Conservation (phyloP, 2,329 filamentous ascomycete species). For the Tolypocladium tundrense region DNA sequence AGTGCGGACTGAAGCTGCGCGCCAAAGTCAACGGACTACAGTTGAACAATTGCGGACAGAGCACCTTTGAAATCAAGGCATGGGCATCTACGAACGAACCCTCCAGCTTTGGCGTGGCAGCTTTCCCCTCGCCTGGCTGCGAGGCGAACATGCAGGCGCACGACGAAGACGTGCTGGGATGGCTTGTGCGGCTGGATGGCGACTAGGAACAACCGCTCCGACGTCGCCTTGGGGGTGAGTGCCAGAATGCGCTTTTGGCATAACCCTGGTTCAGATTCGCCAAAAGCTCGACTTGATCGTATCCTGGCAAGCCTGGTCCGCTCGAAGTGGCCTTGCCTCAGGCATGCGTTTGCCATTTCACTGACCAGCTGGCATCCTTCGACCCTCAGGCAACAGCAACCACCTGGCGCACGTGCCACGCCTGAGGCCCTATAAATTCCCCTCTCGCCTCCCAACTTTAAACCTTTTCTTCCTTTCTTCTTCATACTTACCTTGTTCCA, state of each 20-base stretch:
- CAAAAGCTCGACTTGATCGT: not conserved
- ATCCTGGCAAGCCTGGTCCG: not conserved
- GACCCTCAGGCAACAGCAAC: slow-evolving; percentile 6
- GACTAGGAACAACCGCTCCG: not conserved
- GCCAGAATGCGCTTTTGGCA: not conserved
- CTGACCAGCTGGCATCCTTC: not conserved
- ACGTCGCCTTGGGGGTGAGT: not conserved
- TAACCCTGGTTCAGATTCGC: not conserved
- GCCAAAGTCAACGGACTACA: not conserved
- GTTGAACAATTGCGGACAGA: not conserved
- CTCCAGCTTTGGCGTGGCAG: not conserved
- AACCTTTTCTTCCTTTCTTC: slow-evolving; percentile 20
- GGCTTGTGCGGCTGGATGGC: not conserved
- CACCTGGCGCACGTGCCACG: slow-evolving; percentile 12
- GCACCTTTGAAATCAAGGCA: not conserved
- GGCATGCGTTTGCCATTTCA: not conserved
- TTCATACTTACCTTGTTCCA: slow-evolving; percentile 43
- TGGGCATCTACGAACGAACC: not conserved
- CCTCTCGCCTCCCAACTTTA: slow-evolving; percentile 4
- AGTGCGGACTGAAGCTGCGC: not conserved
- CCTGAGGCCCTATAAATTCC: slow-evolving; percentile 10
- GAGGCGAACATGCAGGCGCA: not conserved
- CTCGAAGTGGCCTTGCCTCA: not conserved
- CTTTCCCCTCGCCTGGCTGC: not conserved
- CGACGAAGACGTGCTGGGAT: too few relatives aligned